Evolutionary conservation across 441 rosid genomes (phyloP).

Genomic region (Populus hybrid): DNA sequence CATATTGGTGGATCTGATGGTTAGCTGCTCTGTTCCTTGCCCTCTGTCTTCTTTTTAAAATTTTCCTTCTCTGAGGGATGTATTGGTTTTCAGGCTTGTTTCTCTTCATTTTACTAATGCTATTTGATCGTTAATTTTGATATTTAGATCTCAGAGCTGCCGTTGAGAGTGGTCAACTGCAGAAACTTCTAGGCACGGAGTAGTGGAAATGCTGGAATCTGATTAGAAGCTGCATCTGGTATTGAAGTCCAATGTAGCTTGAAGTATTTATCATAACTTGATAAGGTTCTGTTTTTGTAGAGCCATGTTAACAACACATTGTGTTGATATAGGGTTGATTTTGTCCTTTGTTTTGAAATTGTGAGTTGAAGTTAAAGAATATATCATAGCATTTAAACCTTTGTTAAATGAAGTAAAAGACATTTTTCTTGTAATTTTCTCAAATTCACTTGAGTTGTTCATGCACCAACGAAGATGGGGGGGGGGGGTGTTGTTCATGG

Average conservation of each 20-base stretch:
- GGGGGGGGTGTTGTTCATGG: neutral
- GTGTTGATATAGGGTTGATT: neutral
- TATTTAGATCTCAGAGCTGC: conserved; percentile 57
- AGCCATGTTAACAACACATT: neutral
- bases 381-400: neutral
- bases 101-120: neutral
- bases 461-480: too few species aligned
- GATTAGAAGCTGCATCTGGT: conserved; percentile 2
- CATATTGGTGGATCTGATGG: conserved; percentile 92
- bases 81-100: neutral
- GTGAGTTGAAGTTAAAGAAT: neutral
- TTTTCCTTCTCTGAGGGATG: neutral
- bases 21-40: conserved; percentile 14
- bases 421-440: neutral
- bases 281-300: neutral
- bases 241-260: neutral
- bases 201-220: conserved; percentile 19
- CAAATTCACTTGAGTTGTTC: neutral
- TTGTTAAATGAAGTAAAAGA: neutral
- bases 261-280: neutral
- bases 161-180: conserved; percentile 49
- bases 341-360: neutral
- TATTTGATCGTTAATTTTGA: conserved; percentile 10
- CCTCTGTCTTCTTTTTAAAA: neutral
- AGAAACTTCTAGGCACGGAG: conserved; percentile 51